Evolutionary conservation across 305 asterid genomes (phyloP), one percentile per base, ranked within the genome.

Genomic region (Euphrasia arctica): DNA sequence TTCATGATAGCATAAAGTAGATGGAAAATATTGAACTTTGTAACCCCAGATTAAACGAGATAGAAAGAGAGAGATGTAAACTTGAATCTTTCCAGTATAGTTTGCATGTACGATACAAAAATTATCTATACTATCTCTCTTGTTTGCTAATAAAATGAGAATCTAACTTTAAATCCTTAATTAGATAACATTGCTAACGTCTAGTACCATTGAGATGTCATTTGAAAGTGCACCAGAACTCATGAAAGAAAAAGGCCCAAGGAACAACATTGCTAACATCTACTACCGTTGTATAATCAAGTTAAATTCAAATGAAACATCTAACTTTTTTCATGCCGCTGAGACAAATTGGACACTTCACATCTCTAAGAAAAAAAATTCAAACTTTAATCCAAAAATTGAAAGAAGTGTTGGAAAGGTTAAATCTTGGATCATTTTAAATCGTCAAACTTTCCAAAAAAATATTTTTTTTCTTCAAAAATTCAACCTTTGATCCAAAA

Each of bases 181-280:
- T 4, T 3, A 0, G 5, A 31, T 31, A 25, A 25, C 27, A 25
- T 25, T 25, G 27, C 27, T 25, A 25, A 25, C 27, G 0, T 25
- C 27, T 25, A 25, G 27, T 25, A 25, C 27, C 27, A 25, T 25
- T 2, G 9, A 70, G 18, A 12, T 47, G 18, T 13, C 51, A 47
- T 12, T 57, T 15, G 31, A 65, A 55, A 45, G 42, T 34, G 71
- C 56, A 25, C 27, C 10, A 60, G 54, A 42, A 41, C 49, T 4
- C 36, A 12, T 9, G 65, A 13, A 39, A 58, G 9, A 36, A 32
- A 62, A 67, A 63, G 51, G 12, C 42, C 27, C 66, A 60, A 9
- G 29, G 10, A 51, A 50, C n/a, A 5, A 25, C 10, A 60, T 60
- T 51, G 47, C 36, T 60, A 42, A 41, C 60, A 29, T 58, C 45